Base-by-base conservation (phyloP, 2,329 filamentous ascomycete species). In the Xylariaceae sp. region DNA sequence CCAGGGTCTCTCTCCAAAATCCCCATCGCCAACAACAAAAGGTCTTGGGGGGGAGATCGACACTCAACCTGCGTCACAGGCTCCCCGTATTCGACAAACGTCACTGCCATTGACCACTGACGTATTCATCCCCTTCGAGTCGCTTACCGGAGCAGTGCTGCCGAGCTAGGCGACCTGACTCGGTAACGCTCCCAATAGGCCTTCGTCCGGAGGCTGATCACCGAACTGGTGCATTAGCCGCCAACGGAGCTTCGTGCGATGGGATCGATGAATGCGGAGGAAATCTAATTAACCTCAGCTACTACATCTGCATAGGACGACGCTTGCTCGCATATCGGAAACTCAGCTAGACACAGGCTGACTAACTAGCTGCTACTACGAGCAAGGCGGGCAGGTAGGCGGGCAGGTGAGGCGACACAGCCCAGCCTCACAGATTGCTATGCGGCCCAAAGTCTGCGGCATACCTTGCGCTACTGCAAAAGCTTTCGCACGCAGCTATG, bases 371-470 rank as follows among this genome's bases (percentile, higher is more conserved):
- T n/a, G 15, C 32, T 21, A 24, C n/a, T 18, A 20, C 8, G 24
- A 30, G 32, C 15, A 35, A n/a, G n/a, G n/a, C n/a, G n/a, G n/a
- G n/a, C n/a, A n/a, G n/a, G n/a, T n/a, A n/a, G n/a, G n/a, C n/a
- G n/a, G n/a, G n/a, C n/a, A n/a, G n/a, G n/a, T n/a, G n/a, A n/a
- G n/a, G n/a, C n/a, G n/a, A n/a, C n/a, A n/a, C n/a, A n/a, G n/a
- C n/a, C 27, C 16, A 26, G 35, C 35, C 9, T 41, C 20, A 21
- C 20, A 24, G 32, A 40, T 30, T 20, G 51, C 35, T 26, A 55
- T 55, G 55, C 52, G 37, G 23, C 42, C 49, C 33, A 36, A 44
- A 42, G 57, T 54, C 40, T 33, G 49, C 45, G 20, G 55, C 30
- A 51, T 52, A 41, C 45, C 47, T 26, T 42, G 26, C 27, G 37